Base-by-base conservation (phyloP, 202 grass and related monocot genomes). In the Eragrostis tef region DNA sequence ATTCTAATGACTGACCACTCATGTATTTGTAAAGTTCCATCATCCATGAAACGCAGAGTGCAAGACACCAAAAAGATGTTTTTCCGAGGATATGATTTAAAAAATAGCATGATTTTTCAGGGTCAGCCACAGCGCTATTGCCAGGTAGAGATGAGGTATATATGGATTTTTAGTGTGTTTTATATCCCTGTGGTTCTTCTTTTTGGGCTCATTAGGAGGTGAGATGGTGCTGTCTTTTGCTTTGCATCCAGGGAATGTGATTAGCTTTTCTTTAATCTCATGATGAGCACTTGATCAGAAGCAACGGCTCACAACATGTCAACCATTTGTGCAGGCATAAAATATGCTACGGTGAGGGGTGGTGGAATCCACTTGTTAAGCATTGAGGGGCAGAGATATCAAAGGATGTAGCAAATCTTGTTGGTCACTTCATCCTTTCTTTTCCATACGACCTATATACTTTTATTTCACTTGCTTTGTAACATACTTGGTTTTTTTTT, bases 191-290 rank as follows among this genome's bases (percentile, higher is more conserved):
- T 74, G 60, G n/a, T 59, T 76, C 49, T 81, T 76, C 64, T 47
- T 85, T 81, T 34, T 15, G 78, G 70, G 60, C 6, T 79, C 53
- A 74, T 79, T 84, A 67, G 68, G 74, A 56, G 52, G 56, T 78
- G 73, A 43, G 59, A 78, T 78, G 73, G 67, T 78, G 73, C 57
- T 51, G 47, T 41, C 82, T 73, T 89, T 66, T 86, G 67, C 73
- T 86, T 83, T 79, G 80, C 58, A 79, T 83, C 74, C n/a, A 78
- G 25, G 53, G 65, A 87, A 60, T 60, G 57, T 6, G 57, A 60
- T 83, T 79, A 78, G 12, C 78, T 82, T n/a, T 86, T 86, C 79
- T 60, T 86, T 89, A 82, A 89, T 86, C 87, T 78, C 73, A 82
- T 86, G 59, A 73, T 78, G 83, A 82, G 79, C 58, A 86, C 31